Conservation (phyloP, 495 filamentous ascomycete genomes). For the Penicillium herquei region DNA sequence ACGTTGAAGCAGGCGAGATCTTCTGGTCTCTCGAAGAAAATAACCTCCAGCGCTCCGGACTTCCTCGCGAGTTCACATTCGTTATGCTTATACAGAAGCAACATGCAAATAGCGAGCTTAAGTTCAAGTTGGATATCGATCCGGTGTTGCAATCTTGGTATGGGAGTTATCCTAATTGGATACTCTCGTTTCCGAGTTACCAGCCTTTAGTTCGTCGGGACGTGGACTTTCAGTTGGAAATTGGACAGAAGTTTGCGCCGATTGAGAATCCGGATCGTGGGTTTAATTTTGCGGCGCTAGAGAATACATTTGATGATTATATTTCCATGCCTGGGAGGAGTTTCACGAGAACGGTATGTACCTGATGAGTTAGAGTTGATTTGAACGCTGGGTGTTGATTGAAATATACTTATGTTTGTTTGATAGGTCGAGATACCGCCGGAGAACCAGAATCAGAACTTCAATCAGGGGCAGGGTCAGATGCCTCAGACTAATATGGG, state of each 20-base stretch:
- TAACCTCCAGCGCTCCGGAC: constrained; percentile 45
- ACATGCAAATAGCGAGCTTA: constrained; percentile 24
- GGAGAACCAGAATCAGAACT: neutral
- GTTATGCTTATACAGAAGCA: constrained; percentile 50
- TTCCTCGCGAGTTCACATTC: constrained; percentile 57
- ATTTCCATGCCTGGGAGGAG: constrained; percentile 42
- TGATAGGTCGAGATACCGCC: neutral
- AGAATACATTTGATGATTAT: constrained; percentile 42
- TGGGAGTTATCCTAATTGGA: constrained; percentile 33
- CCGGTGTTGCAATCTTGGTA: constrained; percentile 37
- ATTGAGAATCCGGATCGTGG: constrained; percentile 18
- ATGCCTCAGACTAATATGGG: neutral
- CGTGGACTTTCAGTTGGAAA: constrained; percentile 34
- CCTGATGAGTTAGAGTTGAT: neutral
- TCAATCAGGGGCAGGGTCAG: too few species aligned
- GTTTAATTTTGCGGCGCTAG: constrained; percentile 42
- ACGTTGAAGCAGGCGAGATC: constrained; percentile 44
- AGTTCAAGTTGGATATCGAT: constrained; percentile 37
- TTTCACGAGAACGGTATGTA: constrained; percentile 27
- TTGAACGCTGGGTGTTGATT: neutral
- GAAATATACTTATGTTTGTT: neutral
- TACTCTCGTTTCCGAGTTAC: constrained; percentile 29
- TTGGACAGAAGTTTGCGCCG: constrained; percentile 42
- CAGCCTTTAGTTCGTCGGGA: constrained; percentile 23
- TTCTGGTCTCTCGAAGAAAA: constrained; percentile 56